Evolutionary conservation across 2,329 filamentous ascomycete species (phyloP), one percentile per base, ranked within the genome.

Genomic region (Cryphonectria parasitica): DNA sequence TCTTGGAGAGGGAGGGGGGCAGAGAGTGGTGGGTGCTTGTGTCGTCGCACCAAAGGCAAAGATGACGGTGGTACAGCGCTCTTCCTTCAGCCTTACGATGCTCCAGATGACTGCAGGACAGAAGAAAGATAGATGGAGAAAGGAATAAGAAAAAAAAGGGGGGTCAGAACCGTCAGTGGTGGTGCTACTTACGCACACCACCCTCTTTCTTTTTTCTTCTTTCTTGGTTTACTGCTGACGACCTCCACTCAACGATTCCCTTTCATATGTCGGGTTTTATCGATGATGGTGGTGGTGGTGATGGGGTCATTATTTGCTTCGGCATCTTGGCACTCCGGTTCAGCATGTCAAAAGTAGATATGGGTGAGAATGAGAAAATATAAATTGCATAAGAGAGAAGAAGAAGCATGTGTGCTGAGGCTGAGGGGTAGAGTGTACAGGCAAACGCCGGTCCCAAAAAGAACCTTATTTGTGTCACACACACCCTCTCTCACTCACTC

Each of bases 51-150:
- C 17, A n/a, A n/a, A 22, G 4, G 22, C 22, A 49, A 49, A 45
- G 43, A 45, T 45, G 43, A 36, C 25, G 31, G 22, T 65, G 25
- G 63, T 52, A 13, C 45, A 34, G 36, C 45, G 7, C 43, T 36
- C 41, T 52, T 52, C 63, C 63, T 52, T 65, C 63, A 65, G 63
- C 63, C 63, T 36, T 65, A 56, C 31, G 28, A 39, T 6, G 31
- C 31, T 36, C 43, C 22, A 36, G 43, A 65, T 65, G 63, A 54
- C 63, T 54, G 43, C 43, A 65, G 52, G 58, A 61, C 31, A 61
- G 58, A 61, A 49, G 43, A 49, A 2, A 49, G 5, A 22, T 2
- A 22, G 43, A 22, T 3, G 6, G 34, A 22, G 43, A 49, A 49
- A 19, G 43, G 13, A 43, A 49, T 2, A 49, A n/a, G 10, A n/a